Conservation (phyloP, 805 yeast species). For the Candida jianshihensis region DNA sequence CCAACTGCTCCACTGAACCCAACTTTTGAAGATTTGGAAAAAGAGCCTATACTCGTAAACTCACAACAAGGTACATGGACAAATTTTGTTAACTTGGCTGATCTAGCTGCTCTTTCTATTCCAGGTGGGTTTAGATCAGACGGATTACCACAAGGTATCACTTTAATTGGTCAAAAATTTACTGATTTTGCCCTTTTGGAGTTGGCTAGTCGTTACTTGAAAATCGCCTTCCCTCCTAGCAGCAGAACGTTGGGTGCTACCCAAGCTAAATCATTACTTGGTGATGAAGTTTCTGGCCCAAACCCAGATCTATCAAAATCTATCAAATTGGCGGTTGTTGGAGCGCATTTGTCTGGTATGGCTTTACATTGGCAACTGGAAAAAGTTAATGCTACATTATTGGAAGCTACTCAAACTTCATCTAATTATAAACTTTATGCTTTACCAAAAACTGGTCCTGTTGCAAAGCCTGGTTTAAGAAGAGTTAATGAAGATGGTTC, state of each 20-base stretch:
- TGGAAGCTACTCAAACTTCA: constrained; percentile 63
- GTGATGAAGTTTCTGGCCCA: constrained; percentile 38
- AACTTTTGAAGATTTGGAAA: constrained; percentile 59
- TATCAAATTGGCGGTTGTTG: constrained; percentile 79
- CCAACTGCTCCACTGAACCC: constrained; percentile 96
- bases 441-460: constrained; percentile 73
- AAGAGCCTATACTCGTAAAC: constrained; percentile 77
- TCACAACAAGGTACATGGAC: constrained; percentile 98
- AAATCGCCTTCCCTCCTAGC: constrained; percentile 33
- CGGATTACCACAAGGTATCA: constrained; percentile 87
- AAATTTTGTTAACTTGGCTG: constrained; percentile 91
- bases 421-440: constrained; percentile 72
- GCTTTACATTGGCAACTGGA: constrained; percentile 92
- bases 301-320: constrained; percentile 34
- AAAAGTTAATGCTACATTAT: constrained; percentile 68
- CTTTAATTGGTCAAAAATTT: constrained; percentile 73
- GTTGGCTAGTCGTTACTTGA: constrained; percentile 67
- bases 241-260: constrained; percentile 56
- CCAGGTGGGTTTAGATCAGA: constrained; percentile 88
- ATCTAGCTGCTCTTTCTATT: constrained; percentile 82
- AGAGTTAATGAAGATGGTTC: constrained; percentile 45
- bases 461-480: constrained; percentile 85
- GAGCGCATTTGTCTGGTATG: constrained; percentile 87
- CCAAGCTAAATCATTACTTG: constrained; percentile 19
- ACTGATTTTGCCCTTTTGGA: constrained; percentile 86